Evolutionary conservation across 352 stramenopile species (phyloP), one percentile per base, ranked within the genome.

Genomic region (Globisporangium orthogonon): DNA sequence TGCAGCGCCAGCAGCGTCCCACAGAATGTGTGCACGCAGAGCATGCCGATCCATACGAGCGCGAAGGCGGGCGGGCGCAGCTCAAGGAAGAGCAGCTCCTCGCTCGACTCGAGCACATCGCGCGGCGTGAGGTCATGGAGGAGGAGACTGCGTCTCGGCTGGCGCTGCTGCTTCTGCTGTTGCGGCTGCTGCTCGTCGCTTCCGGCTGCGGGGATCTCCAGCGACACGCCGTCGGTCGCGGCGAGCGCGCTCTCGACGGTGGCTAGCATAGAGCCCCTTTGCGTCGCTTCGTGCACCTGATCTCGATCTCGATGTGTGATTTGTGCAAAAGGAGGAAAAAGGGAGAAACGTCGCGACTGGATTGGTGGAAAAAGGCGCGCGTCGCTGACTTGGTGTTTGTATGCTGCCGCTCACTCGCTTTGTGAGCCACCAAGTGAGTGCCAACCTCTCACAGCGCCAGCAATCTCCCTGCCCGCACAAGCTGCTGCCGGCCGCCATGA

Each of bases 31-130:
- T 72, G 64, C 29, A 71, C 58, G 9, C 14, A 7, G n/a, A 74
- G 29, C 41, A 72, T 72, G n/a, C 54, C 47, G 28, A 63, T 4
- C 67, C 67, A 74, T 17, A 66, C 30, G 41, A 50, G 28, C 6
- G 55, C 56, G 40, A 67, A 67, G 11, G 47, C 29, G 13, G 37
- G 23, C 4, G 61, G 56, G 9, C 61, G 61, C 33, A 67, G 35
- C n/a, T 62, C 49, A 15, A 62, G 41, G 31, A 62, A 62, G 29
- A 62, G 50, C 41, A 62, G 56, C 50, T 62, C 56, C 13, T 62
- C 56, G 41, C 6, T 48, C 31, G 50, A 56, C 41, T 62, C 56
- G 40, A 62, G 47, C 7, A 62, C 50, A 44, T 62, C 56, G 15
- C 41, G 56, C 40, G 55, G 31, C n/a, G 39, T 56, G 4, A 44